Base-by-base conservation (phyloP, 371 early-diverging fungal species). In the Dentiscutata heterogama region DNA sequence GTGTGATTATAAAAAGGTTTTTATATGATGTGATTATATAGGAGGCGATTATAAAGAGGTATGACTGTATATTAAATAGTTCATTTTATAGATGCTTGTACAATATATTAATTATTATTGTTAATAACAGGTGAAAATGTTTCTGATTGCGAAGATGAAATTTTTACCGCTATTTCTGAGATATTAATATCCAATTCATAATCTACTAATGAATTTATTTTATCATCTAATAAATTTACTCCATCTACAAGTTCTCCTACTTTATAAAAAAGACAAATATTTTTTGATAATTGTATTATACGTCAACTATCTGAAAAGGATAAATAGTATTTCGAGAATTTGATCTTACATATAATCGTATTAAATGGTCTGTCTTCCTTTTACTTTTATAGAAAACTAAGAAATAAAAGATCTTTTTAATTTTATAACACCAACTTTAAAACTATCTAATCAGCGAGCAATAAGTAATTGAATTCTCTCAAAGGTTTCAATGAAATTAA, bases 351-450 rank as follows among this genome's bases (percentile, higher is more conserved):
- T 46, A 78, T 78, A 18, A 18, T 39, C 20, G 35, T 78, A 51
- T 78, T 67, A 39, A 78, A 78, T 78, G 51, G n/a, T n/a, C n/a
- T n/a, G 65, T 29, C 25, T 78, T 16, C 29, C 78, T 39, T 78
- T 78, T 61, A 50, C 50, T 27, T 78, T 78, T 65, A 27, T 78
- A 20, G 13, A 78, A 78, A 78, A 78, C 51, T 1, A 78, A 50
- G 67, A 65, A 35, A 78, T 29, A 5, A 35, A 78, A 78, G 65
- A 27, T 22, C 1, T 78, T 50, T 78, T 78, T 78, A 64, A 78
- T 65, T 78, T 78, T 78, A 46, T 78, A 39, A 25, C 29, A 3
- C 65, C 54, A 18, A 27, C 25, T 53, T 18, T 65, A 1, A 53
- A 42, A 51, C 51, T 78, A 16, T 20, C 67, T 31, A 77, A n/a